phyloP scores from a whole-genome alignment of 148 eudicot species.

The Rhododendron ovatum region DNA sequence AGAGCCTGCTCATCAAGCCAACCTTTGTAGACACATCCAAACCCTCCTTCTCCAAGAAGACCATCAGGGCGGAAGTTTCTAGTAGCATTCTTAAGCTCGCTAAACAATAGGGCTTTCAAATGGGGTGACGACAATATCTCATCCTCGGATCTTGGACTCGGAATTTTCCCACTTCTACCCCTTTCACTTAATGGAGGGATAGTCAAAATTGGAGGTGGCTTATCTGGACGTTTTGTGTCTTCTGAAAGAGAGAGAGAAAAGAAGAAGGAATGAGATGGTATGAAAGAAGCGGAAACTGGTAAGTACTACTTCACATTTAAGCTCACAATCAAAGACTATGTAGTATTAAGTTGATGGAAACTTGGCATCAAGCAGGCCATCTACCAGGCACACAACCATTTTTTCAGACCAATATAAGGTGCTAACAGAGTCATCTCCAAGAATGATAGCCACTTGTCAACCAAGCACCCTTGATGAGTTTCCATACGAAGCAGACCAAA shows the following conservation, averaged over 20 bases:
- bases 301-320: not conserved
- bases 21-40: conserved; percentile 45
- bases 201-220: conserved; percentile 14
- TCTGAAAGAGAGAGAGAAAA: conserved; percentile 8
- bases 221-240: not conserved
- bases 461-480: not conserved
- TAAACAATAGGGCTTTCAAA: conserved; percentile 25
- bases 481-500: not conserved
- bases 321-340: not conserved
- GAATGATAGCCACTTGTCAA: conserved; percentile 4
- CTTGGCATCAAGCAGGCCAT: not conserved
- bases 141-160: conserved; percentile 28
- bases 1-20: conserved; percentile 36
- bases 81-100: conserved; percentile 37
- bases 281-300: not conserved
- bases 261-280: not conserved
- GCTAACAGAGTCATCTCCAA: not conserved
- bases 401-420: not conserved
- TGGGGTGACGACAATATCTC: conserved; percentile 39
- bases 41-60: conserved; percentile 49
- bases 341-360: not conserved
- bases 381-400: not conserved
- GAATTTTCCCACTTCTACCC: conserved; percentile 13
- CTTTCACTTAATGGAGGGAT: not conserved
- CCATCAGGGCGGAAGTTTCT: conserved; percentile 22